Evolutionary conservation across 805 yeast species (phyloP), one percentile per base, ranked within the genome.

Genomic region (Candida incommunis): DNA sequence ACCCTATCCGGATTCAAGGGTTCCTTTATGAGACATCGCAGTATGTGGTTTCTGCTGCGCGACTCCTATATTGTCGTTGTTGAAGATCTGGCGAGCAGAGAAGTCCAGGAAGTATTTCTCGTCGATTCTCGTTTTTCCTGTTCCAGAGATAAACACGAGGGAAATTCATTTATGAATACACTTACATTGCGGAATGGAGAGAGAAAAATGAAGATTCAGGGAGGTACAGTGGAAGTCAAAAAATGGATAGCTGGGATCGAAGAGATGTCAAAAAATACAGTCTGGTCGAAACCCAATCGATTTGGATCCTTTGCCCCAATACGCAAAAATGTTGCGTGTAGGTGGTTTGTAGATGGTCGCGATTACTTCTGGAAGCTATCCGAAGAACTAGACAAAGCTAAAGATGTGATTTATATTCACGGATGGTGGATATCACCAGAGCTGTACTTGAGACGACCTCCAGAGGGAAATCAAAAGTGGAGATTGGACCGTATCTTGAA

Each of bases 371-470:
- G 97, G 96, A 94, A 96, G 1, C 78, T 87, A 2, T 82, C 95
- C 24, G 78, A 87, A 9, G 98, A 97, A 0, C 67, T 92, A 45
- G 86, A 82, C 52, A 80, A 84, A 83, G 97, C 98, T 0, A 78
- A 79, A 52, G 97, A 92, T 67, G 90, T 82, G 1, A 81, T 92
- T 26, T 92, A 80, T 59, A 86, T 92, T 43, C 96, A 92, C 57
- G 99, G 90, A 57, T 92, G 99, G 99, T 92, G 98, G 98, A 68
- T 92, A 22, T 75, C 90, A 3, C 99, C 99, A 0, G 98, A 92
- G 61, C 60, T 92, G 2, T 94, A 92, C 55, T 67, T 92, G 65
- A 74, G 98, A 50, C 70, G 99, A 43, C 98, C 98, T 0, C 90
- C 95, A 0, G 81, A 84, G 61, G 96, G 96, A 5, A 90, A 90